Evolutionary conservation across 495 filamentous ascomycete genomes (phyloP).

Genomic region (Rostrohypoxylon terebratum): DNA sequence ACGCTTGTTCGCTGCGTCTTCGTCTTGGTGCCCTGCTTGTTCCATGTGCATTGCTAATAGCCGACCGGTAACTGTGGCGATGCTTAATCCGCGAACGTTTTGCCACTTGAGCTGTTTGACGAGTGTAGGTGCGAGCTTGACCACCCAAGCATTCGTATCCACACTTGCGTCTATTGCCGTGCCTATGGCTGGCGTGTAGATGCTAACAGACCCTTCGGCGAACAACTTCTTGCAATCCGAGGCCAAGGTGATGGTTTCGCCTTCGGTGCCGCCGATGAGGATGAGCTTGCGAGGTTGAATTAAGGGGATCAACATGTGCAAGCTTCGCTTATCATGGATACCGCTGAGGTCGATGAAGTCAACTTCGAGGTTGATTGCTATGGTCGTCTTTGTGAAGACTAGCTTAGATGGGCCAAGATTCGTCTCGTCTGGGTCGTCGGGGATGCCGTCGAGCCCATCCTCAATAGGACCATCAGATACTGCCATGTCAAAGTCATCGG

Average conservation of each 20-base stretch:
- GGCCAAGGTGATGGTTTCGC: conserved; percentile 81
- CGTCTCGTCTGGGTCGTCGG: conserved; percentile 68
- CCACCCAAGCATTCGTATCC: conserved; percentile 96
- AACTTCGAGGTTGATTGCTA: conserved; percentile 77
- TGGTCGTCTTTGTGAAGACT: conserved; percentile 65
- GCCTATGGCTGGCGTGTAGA: conserved; percentile 83
- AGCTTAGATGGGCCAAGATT: conserved; percentile 81
- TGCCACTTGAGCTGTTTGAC: conserved; percentile 92
- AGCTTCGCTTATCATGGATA: conserved; percentile 88
- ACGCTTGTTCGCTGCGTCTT: conserved; percentile 71
- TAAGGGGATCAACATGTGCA: conserved; percentile 94
- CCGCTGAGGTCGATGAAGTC: conserved; percentile 92
- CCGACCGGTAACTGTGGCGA: conserved; percentile 85
- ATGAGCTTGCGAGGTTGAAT: conserved; percentile 96
- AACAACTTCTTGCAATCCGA: conserved; percentile 83
- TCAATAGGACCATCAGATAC: conserved; percentile 55
- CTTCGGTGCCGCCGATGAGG: conserved; percentile 79
- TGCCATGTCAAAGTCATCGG: conserved; percentile 58
- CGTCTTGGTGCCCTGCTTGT: conserved; percentile 53
- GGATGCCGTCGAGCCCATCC: conserved; percentile 65
- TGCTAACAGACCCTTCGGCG: conserved; percentile 64
- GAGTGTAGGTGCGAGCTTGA: conserved; percentile 85
- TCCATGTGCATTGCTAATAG: conserved; percentile 54
- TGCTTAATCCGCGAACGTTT: conserved; percentile 86
- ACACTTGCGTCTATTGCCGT: conserved; percentile 86